A percentile compares a stretch with the other conserved stretches of the same genome.
Evolutionary conservation across 371 early-diverging fungal species (phyloP).

Genomic region (Capillidium rhysosporum): DNA sequence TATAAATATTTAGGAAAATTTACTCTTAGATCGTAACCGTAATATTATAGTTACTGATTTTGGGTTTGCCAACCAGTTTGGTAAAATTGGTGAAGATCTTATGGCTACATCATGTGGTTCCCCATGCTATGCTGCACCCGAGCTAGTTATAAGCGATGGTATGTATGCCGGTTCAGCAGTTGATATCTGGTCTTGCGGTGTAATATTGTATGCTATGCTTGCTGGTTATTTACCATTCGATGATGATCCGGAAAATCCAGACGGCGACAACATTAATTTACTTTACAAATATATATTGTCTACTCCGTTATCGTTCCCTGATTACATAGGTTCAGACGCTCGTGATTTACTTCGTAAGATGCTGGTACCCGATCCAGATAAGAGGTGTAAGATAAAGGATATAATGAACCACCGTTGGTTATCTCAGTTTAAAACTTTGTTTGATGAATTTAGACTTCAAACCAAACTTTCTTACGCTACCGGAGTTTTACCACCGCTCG

Average conservation of each 20-base stretch:
- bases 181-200: constrained; percentile 91
- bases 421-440: constrained; percentile 10
- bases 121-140: constrained; percentile 96
- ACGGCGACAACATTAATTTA: constrained; percentile 88
- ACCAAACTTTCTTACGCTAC: constrained; percentile 12
- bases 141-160: constrained; percentile 86
- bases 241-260: constrained; percentile 94
- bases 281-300: constrained; percentile 89
- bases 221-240: constrained; percentile 98
- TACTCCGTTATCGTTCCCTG: constrained; percentile 76
- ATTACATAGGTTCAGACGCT: constrained; percentile 63
- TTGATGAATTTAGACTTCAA: constrained; percentile 9
- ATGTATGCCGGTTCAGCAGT: constrained; percentile 90
- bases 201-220: constrained; percentile 90
- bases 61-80: constrained; percentile 93
- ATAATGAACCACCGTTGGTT: constrained; percentile 33
- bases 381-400: constrained; percentile 65
- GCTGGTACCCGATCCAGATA: constrained; percentile 75
- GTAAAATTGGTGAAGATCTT: constrained; percentile 37
- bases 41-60: constrained; percentile 95
- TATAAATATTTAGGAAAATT: constrained; percentile 48
- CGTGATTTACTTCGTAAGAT: constrained; percentile 68
- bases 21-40: constrained; percentile 60
- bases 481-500: constrained; percentile 8
- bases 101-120: constrained; percentile 87